These are phyloP conservation scores for Herpetomonas samuelpessoai DNA, from an alignment of 208 protist genomes.

Conservation along the genomic window DNA sequence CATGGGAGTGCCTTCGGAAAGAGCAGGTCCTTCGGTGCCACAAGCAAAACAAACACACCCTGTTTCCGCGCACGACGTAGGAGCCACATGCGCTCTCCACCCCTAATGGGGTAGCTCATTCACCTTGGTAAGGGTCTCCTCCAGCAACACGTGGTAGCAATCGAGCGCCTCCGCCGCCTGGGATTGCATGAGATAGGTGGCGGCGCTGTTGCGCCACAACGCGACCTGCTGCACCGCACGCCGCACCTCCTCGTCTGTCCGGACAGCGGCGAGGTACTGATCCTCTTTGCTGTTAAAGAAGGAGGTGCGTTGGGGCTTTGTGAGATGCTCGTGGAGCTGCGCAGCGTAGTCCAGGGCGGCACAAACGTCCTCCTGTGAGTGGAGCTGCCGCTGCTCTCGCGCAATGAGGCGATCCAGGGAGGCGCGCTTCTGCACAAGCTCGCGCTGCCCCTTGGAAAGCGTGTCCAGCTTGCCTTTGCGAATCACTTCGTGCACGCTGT, in stretches of 20 bases:
- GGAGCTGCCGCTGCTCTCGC: constrained; percentile 57
- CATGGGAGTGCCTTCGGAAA: too few species aligned
- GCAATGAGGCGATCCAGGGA: constrained; percentile 38
- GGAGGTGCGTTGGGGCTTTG: constrained; percentile 1
- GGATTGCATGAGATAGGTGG: constrained; percentile 48
- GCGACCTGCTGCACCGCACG: constrained; percentile 45
- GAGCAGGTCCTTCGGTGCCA: too few species aligned
- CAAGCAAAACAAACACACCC: too few species aligned
- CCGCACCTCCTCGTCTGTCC: constrained; percentile 34
- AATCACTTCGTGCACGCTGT: constrained; percentile 32
- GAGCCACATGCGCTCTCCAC: too few species aligned
- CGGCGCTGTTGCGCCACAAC: constrained; percentile 55
- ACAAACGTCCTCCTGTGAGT: constrained; percentile 57
- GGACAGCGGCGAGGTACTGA: constrained; percentile 21
- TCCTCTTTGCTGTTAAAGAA: background rate
- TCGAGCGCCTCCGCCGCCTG: constrained; percentile 65
- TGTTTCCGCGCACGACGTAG: too few species aligned
- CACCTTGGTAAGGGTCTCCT: constrained; percentile 59
- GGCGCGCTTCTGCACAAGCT: constrained; percentile 37
- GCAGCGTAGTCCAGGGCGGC: constrained; percentile 48
- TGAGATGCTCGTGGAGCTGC: constrained; percentile 17
- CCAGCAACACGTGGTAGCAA: constrained; percentile 63
- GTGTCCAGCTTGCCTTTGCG: constrained; percentile 20
- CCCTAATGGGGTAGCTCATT: constrained; percentile 12
- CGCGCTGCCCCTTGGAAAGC: constrained; percentile 38